Conservation (phyloP, 2,329 filamentous ascomycete genomes). For the Cytospora piceae region DNA sequence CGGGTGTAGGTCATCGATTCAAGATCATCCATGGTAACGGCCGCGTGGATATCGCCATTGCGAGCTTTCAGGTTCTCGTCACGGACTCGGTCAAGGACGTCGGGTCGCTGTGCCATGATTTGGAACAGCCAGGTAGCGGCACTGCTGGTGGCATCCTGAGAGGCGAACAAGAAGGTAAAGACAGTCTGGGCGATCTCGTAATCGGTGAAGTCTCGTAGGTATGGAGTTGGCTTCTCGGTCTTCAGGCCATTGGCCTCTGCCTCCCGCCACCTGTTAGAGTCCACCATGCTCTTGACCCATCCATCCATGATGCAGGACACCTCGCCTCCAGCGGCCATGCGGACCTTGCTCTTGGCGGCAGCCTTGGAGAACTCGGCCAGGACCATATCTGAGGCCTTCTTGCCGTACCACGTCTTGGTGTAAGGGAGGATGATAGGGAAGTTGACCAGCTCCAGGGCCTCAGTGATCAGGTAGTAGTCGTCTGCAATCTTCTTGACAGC, state of each 20-base stretch:
- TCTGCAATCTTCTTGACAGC: conserved; percentile 92
- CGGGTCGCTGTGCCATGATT: conserved; percentile 89
- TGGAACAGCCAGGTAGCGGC: conserved; percentile 96
- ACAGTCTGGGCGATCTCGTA: conserved; percentile 91
- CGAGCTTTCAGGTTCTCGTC: conserved; percentile 84
- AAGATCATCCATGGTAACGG: conserved; percentile 80
- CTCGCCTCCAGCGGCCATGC: conserved; percentile 86
- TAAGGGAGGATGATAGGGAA: conserved; percentile 95
- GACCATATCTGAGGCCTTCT: conserved; percentile 93
- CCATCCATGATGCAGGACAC: conserved; percentile 93
- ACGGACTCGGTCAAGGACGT: conserved; percentile 84
- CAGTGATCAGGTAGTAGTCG: conserved; percentile 96
- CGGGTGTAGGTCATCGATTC: conserved; percentile 90
- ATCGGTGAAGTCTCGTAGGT: conserved; percentile 86
- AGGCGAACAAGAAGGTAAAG: conserved; percentile 96
- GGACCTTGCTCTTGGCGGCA: conserved; percentile 88
- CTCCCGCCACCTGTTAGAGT: conserved; percentile 81
- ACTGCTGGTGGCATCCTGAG: conserved; percentile 94
- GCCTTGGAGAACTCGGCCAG: conserved; percentile 88
- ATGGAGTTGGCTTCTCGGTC: conserved; percentile 77
- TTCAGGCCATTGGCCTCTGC: conserved; percentile 73
- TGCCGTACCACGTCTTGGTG: conserved; percentile 96
- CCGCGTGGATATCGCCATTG: conserved; percentile 71
- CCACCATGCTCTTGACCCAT: conserved; percentile 87
- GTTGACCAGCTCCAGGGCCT: conserved; percentile 94